These are phyloP conservation scores for Suillus alpinus DNA, from an alignment of 768 basidiomycete genomes.

Conservation along the genomic window DNA sequence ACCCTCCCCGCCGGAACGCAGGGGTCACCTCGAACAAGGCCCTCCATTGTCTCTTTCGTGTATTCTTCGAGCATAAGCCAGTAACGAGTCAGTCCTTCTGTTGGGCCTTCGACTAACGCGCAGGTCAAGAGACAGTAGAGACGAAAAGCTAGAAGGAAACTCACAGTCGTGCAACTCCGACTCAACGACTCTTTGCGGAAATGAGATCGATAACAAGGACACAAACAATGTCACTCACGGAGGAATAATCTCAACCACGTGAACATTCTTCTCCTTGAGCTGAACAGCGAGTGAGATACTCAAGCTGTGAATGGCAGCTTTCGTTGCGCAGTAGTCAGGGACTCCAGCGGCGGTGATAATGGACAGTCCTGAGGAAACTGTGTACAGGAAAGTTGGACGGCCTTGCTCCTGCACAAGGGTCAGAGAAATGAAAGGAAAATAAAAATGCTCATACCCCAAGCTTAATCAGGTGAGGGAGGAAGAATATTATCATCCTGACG, in stretches of 20 bases:
- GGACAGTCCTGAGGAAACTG: slow-evolving; percentile 51
- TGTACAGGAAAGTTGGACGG: slow-evolving; percentile 45
- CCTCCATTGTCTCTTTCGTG: slow-evolving; percentile 37
- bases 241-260: slow-evolving; percentile 55
- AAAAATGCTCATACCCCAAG: slow-evolving; percentile 38
- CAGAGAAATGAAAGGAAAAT: neutral
- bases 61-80: slow-evolving; percentile 58
- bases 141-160: slow-evolving; percentile 10
- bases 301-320: slow-evolving; percentile 57
- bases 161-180: slow-evolving; percentile 60
- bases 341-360: slow-evolving; percentile 42
- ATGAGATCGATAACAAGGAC: neutral
- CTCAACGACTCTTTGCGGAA: slow-evolving; percentile 46
- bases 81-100: slow-evolving; percentile 42
- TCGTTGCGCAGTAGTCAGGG: slow-evolving; percentile 53
- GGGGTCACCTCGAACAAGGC: slow-evolving; percentile 34
- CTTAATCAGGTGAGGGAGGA: slow-evolving; percentile 54
- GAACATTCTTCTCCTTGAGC: slow-evolving; percentile 45
- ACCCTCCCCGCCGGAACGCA: slow-evolving; percentile 27
- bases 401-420: slow-evolving; percentile 33
- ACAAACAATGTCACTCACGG: slow-evolving; percentile 42
- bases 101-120: slow-evolving; percentile 53
- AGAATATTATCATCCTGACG: slow-evolving; percentile 43
- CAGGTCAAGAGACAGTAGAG: slow-evolving; percentile 38
- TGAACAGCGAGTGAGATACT: no score